Evolutionary conservation across 2,329 filamentous ascomycete species (phyloP).

Genomic region (Teratosphaeria viscida): DNA sequence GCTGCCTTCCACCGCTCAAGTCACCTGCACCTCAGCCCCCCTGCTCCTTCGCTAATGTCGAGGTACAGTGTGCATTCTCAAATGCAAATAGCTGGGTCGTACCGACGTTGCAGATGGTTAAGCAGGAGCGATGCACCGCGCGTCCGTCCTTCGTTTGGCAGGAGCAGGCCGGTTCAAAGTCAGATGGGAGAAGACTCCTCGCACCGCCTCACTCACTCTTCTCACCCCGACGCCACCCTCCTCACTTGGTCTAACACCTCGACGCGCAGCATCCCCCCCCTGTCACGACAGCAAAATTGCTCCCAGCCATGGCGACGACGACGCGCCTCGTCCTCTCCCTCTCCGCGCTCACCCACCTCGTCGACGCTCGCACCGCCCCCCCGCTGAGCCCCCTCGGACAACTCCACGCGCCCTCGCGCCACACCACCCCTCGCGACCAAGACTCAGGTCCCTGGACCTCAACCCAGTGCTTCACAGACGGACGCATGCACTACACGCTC

Average conservation of each 20-base stretch:
- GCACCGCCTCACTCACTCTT: neutral
- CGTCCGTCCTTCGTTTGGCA: neutral
- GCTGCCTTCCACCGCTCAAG: too few species aligned
- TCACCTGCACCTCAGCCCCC: neutral
- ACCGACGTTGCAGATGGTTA: neutral
- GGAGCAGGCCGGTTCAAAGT: neutral
- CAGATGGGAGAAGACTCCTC: neutral
- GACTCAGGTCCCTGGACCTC: neutral
- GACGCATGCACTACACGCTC: neutral
- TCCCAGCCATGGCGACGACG: neutral
- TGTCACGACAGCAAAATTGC: neutral
- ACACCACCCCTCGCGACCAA: neutral
- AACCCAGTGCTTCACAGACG: neutral
- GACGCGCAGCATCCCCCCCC: neutral
- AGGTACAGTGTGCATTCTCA: neutral
- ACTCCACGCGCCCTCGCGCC: neutral
- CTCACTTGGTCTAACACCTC: too few species aligned
- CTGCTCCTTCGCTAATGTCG: neutral
- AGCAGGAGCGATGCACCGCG: neutral
- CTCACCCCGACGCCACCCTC: neutral
- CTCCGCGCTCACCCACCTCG: neutral
- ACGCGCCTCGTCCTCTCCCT: neutral
- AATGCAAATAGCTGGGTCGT: neutral
- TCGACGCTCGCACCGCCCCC: neutral
- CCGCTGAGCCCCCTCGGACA: neutral